Base-by-base conservation (phyloP, 2,329 filamentous ascomycete species). In the Cryphonectria japonica region DNA sequence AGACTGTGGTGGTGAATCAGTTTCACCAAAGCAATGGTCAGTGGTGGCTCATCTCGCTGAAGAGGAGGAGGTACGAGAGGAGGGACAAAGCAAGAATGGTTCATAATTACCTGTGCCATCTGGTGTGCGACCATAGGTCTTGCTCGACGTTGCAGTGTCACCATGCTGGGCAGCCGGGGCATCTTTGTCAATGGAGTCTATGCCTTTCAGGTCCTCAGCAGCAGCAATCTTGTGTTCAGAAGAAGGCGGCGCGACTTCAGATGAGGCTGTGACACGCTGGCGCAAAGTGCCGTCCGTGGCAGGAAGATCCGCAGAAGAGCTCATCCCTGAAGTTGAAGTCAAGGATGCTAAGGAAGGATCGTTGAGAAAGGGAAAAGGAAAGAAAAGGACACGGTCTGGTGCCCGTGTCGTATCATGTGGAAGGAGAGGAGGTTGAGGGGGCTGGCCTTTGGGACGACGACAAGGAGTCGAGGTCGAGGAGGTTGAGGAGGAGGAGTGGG, bases 61-160 rank as follows among this genome's bases (percentile, higher is more conserved):
- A 9, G 9, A 39, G 11, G 37, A 37, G 37, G 39, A 22, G 26
- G 69, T 39, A 11, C 54, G 52, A 43, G n/a, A 43, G 64, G 57
- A 64, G 60, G 34, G 54, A 69, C 50, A 34, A 65, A 60, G 69
- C 50, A 34, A 65, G 19, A 46, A 68, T 39, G 68, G 14, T 26
- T 11, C 9, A 43, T 32, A 43, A n/a, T 29, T 87, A 98, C 95
- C 90, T 82, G 89, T 97, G 77, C 95, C 95, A 82, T 95, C 92
- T 41, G 93, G 93, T 19, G 95, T 98, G 75, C 95, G 91, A 69
- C 95, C 95, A 85, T 93, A 97, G 0, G 94, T 97, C 85, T 93
- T 95, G 79, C 89, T 90, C 19, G 76, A 69, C 76, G 82, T 83
- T 71, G 61, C 37, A 57, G 46, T 50, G 64, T 66, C 46, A 50